phyloP scores from a whole-genome alignment of 2,329 filamentous ascomycete genomes.

The Davidsoniella eucalypti region DNA sequence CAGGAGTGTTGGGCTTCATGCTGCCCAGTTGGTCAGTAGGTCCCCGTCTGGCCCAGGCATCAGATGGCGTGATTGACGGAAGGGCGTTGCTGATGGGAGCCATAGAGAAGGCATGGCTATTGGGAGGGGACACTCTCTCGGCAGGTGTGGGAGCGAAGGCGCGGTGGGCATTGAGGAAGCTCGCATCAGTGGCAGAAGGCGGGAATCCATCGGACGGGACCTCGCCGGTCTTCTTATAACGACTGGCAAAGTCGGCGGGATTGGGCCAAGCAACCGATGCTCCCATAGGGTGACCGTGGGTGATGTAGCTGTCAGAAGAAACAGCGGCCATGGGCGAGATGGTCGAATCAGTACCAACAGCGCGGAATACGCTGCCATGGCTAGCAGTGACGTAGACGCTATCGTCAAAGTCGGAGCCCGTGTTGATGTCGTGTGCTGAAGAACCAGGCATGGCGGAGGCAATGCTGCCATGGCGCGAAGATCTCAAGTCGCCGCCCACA shows the following conservation, averaged over 20 bases:
- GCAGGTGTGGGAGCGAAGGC: background rate
- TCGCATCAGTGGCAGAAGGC: background rate
- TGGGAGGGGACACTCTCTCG: background rate
- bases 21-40: background rate
- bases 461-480: conserved; percentile 5
- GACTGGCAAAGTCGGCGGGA: conserved; percentile 3
- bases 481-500: conserved; percentile 3
- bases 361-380: background rate
- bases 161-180: background rate
- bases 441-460: background rate
- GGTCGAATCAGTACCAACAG: background rate
- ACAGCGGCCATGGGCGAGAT: background rate
- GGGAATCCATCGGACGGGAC: conserved; percentile 3
- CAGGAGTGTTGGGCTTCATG: too few relatives aligned
- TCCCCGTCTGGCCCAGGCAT: background rate
- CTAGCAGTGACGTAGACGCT: background rate
- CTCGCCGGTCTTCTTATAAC: conserved; percentile 1
- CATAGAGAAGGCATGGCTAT: background rate
- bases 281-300: background rate
- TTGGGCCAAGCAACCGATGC: conserved; percentile 1
- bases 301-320: background rate
- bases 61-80: background rate
- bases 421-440: background rate
- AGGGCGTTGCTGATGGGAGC: background rate
- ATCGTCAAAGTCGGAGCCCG: background rate